Evolutionary conservation across 805 yeast genomes (phyloP), one percentile per base, ranked within the genome.

Genomic region (Ogataea naganishii): DNA sequence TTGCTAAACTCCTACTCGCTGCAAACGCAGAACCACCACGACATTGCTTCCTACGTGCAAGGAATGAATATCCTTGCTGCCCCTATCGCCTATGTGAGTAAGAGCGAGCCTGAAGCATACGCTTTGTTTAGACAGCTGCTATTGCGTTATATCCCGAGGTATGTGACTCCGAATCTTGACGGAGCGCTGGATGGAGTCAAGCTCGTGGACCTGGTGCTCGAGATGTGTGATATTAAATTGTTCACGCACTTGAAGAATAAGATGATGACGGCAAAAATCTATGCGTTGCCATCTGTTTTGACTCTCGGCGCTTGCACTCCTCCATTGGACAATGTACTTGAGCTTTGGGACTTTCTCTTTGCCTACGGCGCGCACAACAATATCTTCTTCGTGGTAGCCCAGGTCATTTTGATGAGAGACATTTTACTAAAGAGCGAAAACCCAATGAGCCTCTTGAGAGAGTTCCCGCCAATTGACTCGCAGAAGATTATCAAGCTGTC

Each of bases 321-420:
- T 7, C 88, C 95, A 0, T 59, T 88, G 26, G 58, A 62, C 19
- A 84, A 86, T 38, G 81, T 82, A 2, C 55, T 86, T 22, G 70
- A 75, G 34, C 62, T 86, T 12, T 86, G 96, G 96, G 96, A 86
- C 51, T 81, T 86, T 40, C 56, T 85, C 43, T 80, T 86, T 53
- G 94, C 96, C 4, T 86, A 83, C 45, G 96, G 96, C 0, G 73
- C 81, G 13, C 95, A 88, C 46, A 68, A 85, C 76, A 86, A 88
- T 54, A 69, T 88, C 18, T 60, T 88, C 22, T 80, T 85, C 41
- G 73, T 86, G 3, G 83, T 85, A 7, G 89, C 96, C 2, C 95
- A 83, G 49, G 57, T 86, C 14, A 74, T 82, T 4, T 60, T 79
- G 24, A 76, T 80, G 35, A 61, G 96, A 34, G 67, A 75, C 7